Conservation (phyloP, 1,284 basidiomycete species). For the Ustilago hordei region DNA sequence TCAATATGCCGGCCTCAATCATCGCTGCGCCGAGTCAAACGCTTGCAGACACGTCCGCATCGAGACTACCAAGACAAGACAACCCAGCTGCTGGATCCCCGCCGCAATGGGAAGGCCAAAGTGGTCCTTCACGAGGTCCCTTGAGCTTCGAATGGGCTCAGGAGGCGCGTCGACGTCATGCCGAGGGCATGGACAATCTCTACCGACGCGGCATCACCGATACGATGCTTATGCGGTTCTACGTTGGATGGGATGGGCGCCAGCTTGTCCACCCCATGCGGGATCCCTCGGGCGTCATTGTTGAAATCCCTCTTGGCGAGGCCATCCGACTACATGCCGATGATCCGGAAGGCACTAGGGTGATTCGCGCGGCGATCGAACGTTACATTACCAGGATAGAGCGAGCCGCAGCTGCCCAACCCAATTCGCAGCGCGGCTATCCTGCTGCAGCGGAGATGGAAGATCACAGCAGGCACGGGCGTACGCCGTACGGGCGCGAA, state of each 20-base stretch:
- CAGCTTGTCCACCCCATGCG: constrained; percentile 59
- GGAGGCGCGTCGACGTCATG: constrained; percentile 53
- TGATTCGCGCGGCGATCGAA: constrained; percentile 48
- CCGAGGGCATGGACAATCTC: constrained; percentile 63
- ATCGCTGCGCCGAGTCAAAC: constrained; percentile 16
- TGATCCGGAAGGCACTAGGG: constrained; percentile 59
- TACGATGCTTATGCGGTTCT: constrained; percentile 64
- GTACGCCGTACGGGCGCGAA: constrained; percentile 14
- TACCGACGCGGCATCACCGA: constrained; percentile 66
- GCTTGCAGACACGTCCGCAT: constrained; percentile 15
- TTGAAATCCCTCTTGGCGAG: constrained; percentile 55
- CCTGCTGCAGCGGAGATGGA: constrained; percentile 13
- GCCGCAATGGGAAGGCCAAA: constrained; percentile 15
- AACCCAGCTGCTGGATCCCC: constrained; percentile 26
- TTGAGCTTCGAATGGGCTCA: constrained; percentile 31
- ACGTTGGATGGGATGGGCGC: constrained; percentile 66
- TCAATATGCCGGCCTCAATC: constrained; percentile 16
- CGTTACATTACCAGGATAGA: constrained; percentile 30
- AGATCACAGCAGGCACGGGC: constrained; percentile 9
- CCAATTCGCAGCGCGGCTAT: constrained; percentile 10
- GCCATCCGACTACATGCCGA: constrained; percentile 53
- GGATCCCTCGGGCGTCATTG: constrained; percentile 34
- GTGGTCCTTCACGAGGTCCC: constrained; percentile 13
- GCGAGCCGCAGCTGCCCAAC: constrained; percentile 9
- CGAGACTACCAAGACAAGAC: constrained; percentile 20